Base-by-base conservation (phyloP, 73 alveolate species). In the Paramecium sonneborni region DNA sequence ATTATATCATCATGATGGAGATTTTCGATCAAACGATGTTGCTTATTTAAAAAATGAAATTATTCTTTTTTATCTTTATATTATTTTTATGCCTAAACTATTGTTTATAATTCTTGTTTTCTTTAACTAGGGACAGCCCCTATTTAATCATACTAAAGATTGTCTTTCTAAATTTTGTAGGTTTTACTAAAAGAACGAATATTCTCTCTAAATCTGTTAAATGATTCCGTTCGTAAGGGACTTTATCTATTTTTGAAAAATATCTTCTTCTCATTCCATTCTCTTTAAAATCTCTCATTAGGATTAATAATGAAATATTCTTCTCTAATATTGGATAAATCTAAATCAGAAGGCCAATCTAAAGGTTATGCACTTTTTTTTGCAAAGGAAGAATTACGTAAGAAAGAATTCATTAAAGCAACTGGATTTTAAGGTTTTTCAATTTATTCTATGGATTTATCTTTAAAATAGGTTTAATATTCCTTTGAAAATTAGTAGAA, bases 191-290 rank as follows among this genome's bases (percentile, higher is more conserved):
- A 39, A 23, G 44, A 30, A 23, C 62, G 32, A 10, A 43, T 38
- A 30, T 44, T 20, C 20, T 79, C 86, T 72, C 86, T 72, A 10
- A 35, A 72, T 72, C 44, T 38, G 43, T 79, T 41, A 44, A 43
- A 79, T 18, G 39, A 39, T 9, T 79, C 90, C 18, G 90, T 79
- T 79, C 90, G 11, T 24, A 79, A 46, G 12, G 90, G 90, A 43
- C 90, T 79, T 79, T 79, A 79, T 62, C 41, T 41, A 3, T 79
- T 46, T 30, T 41, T 41, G 41, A 79, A 38, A 39, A 38, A 26
- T 41, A 79, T n/a, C 18, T 79, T 23, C 15, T 79, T 79, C 18
- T 41, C 41, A 79, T 79, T 79, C 46, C 90, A 23, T 20, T 79
- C 90, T 10, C 41, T 43, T 24, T 79, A 24, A 26, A 79, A 79